A percentile compares a stretch with the other conserved stretches of the same genome.
phyloP scores from a whole-genome alignment of 768 basidiomycete species.

The Mycena rosella region DNA sequence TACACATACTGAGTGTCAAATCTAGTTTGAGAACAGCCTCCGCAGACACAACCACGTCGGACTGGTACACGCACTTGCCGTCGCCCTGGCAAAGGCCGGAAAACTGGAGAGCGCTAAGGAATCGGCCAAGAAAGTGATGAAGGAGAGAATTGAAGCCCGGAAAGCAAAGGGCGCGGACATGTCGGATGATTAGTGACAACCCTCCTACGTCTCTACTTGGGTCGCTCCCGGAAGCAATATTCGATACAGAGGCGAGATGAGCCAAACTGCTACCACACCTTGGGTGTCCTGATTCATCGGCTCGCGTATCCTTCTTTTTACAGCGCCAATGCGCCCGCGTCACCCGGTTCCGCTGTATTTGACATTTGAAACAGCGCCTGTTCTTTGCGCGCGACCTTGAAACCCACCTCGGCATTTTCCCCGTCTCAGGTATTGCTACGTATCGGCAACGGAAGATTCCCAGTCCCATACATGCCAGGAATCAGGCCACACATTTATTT shows the following conservation, averaged over 20 bases:
- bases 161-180: conserved; percentile 60
- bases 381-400: not conserved
- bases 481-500: too few species aligned
- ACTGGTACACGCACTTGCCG: conserved; percentile 78
- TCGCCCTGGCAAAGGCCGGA: conserved; percentile 79
- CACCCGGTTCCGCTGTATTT: not conserved
- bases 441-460: not conserved
- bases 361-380: conserved; percentile 19
- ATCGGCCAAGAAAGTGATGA: conserved; percentile 59
- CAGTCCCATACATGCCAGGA: too few species aligned
- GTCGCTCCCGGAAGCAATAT: not conserved
- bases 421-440: not conserved
- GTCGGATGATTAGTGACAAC: conserved; percentile 57
- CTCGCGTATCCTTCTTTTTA: not conserved
- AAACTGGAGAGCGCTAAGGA: conserved; percentile 66
- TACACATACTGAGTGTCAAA: conserved; percentile 31
- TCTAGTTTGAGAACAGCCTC: conserved; percentile 88
- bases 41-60: conserved; percentile 91
- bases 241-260: not conserved
- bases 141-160: conserved; percentile 58
- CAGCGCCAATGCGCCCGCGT: not conserved
- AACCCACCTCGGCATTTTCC: conserved; percentile 3
- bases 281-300: not conserved
- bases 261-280: not conserved
- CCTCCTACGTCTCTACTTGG: conserved; percentile 1